Conservation (phyloP, 1,284 basidiomycete species). For the Puccinia horiana region DNA sequence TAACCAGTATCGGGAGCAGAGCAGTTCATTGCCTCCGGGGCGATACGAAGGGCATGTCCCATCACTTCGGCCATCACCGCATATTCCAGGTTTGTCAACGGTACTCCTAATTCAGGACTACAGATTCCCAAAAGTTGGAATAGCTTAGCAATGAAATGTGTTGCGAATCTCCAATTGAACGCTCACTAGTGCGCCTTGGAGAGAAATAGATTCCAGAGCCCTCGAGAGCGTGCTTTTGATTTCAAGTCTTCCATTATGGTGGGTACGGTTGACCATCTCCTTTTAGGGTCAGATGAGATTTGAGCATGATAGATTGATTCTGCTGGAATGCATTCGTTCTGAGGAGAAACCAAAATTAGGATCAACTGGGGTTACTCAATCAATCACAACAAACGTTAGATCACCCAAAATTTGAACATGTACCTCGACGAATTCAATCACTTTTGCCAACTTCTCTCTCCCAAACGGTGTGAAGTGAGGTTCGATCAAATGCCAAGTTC, state of each 20-base stretch:
- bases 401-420: not conserved
- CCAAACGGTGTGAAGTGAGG: slow-evolving; percentile 76
- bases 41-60: slow-evolving; percentile 76
- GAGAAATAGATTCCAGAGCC: slow-evolving; percentile 96
- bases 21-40: slow-evolving; percentile 85
- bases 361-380: not conserved
- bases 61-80: slow-evolving; percentile 94
- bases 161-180: not conserved
- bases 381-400: not conserved
- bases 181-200: slow-evolving; percentile 85
- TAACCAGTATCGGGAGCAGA: slow-evolving; percentile 90
- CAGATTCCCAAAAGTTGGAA: not conserved
- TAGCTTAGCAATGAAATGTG: not conserved
- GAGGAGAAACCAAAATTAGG: not conserved
- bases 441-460: slow-evolving; percentile 78
- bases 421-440: slow-evolving; percentile 82
- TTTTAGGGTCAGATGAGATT: slow-evolving; percentile 72
- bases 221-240: slow-evolving; percentile 77
- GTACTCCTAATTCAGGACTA: slow-evolving; percentile 70
- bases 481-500: slow-evolving; percentile 61
- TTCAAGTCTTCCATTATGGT: slow-evolving; percentile 83
- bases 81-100: slow-evolving; percentile 92
- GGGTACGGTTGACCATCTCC: slow-evolving; percentile 81
- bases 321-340: slow-evolving; percentile 87
- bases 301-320: slow-evolving; percentile 76